Evolutionary conservation across 2,329 filamentous ascomycete species (phyloP).

Genomic region (Aspergillus pseudotamarii): DNA sequence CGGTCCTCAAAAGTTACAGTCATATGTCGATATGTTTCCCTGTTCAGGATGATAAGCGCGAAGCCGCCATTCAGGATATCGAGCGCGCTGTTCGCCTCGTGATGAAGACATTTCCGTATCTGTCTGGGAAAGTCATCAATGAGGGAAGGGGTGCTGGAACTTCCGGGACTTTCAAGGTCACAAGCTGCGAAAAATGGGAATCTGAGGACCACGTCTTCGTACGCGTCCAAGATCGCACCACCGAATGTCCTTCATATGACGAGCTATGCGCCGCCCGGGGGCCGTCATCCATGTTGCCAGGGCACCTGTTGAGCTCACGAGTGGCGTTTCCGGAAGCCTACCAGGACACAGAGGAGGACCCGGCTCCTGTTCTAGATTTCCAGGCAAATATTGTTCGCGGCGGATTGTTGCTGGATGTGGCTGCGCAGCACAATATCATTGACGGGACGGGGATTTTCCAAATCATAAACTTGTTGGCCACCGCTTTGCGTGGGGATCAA

Average conservation of each 20-base stretch:
- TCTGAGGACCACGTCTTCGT: slow-evolving; percentile 8
- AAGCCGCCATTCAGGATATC: slow-evolving; percentile 8
- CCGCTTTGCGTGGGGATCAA: slow-evolving; percentile 8
- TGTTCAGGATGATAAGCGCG: slow-evolving; percentile 6
- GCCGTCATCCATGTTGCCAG: slow-evolving; percentile 36
- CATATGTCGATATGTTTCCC: slow-evolving; percentile 26
- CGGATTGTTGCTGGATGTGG: slow-evolving; percentile 27
- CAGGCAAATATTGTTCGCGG: slow-evolving; percentile 28
- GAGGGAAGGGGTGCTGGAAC: not conserved
- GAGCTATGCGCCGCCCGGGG: slow-evolving; percentile 15
- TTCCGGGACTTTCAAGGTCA: slow-evolving; percentile 20
- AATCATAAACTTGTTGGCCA: slow-evolving; percentile 20
- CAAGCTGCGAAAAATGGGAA: not conserved
- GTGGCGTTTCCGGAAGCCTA: slow-evolving; percentile 32
- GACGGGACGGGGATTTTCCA: slow-evolving; percentile 26
- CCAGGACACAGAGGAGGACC: slow-evolving; percentile 14
- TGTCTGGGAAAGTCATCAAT: slow-evolving; percentile 20
- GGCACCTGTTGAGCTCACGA: slow-evolving; percentile 28
- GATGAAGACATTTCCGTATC: slow-evolving; percentile 18
- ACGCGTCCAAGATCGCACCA: slow-evolving; percentile 14
- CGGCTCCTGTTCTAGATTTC: slow-evolving; percentile 26
- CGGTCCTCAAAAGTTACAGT: slow-evolving; percentile 25
- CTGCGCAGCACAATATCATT: slow-evolving; percentile 30
- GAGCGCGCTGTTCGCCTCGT: slow-evolving; percentile 14
- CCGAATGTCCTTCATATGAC: slow-evolving; percentile 2